phyloP scores from a whole-genome alignment of 2,329 filamentous ascomycete species.

The Beauveria caledonica region DNA sequence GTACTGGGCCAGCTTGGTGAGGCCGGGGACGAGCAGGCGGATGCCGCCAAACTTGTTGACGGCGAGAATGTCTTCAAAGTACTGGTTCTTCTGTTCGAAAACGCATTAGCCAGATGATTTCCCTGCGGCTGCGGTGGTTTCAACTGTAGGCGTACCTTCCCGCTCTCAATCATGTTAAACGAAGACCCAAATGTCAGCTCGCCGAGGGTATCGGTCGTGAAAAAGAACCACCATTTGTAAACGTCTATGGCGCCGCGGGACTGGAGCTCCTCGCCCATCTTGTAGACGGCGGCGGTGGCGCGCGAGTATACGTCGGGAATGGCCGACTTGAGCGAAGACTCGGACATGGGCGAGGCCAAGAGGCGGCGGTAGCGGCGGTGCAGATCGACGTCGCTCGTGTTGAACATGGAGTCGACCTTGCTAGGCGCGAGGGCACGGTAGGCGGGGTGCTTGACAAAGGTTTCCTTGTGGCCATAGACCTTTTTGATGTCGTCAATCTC shows the following conservation, averaged over 20 bases:
- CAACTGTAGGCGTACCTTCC: slow-evolving; percentile 28
- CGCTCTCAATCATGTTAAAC: slow-evolving; percentile 42
- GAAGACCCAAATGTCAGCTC: slow-evolving; percentile 48
- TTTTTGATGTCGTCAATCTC: slow-evolving; percentile 17
- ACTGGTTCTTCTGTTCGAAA: slow-evolving; percentile 6
- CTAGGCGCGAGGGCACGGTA: slow-evolving; percentile 17
- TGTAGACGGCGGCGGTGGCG: slow-evolving; percentile 30
- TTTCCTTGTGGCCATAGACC: slow-evolving; percentile 26
- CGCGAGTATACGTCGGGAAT: slow-evolving; percentile 27
- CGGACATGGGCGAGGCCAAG: slow-evolving; percentile 32
- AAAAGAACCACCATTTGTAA: slow-evolving; percentile 45
- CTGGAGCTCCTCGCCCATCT: slow-evolving; percentile 36
- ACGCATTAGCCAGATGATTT: neutral
- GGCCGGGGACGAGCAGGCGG: slow-evolving; percentile 20
- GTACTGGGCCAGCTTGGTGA: slow-evolving; percentile 19
- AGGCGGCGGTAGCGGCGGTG: slow-evolving; percentile 34
- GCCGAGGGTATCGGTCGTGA: slow-evolving; percentile 46
- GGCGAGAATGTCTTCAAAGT: slow-evolving; percentile 7
- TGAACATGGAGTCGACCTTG: slow-evolving; percentile 26
- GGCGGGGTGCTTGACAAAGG: slow-evolving; percentile 19
- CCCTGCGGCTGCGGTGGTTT: neutral
- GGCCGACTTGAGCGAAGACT: slow-evolving; percentile 24
- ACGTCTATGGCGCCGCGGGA: slow-evolving; percentile 32
- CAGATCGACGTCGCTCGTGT: slow-evolving; percentile 28
- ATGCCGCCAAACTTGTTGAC: slow-evolving; percentile 18